phyloP scores from a whole-genome alignment of 352 stramenopile species.

The Pythium dissotocum region DNA sequence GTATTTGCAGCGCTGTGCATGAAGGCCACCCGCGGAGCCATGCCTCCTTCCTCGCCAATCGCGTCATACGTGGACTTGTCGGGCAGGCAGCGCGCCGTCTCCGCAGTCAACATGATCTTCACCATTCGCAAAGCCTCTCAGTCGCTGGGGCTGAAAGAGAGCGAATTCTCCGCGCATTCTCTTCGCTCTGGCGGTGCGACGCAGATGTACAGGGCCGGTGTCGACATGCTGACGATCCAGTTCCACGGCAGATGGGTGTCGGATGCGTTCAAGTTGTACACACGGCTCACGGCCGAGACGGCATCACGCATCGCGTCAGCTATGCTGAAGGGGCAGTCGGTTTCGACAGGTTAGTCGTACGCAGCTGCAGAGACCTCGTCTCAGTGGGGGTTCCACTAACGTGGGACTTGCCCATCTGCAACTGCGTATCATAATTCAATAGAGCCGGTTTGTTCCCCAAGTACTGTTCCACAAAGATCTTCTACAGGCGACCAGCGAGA shows the following conservation, averaged over 20 bases:
- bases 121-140: no score
- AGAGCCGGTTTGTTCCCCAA: not conserved
- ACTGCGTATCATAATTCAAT: not conserved
- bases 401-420: not conserved
- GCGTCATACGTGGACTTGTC: no score
- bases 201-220: constrained; percentile 5
- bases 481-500: not conserved
- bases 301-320: no score
- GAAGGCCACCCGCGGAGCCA: not conserved
- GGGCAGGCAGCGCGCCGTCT: no score
- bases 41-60: no score
- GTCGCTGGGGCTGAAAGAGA: no score
- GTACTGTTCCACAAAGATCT: no score
- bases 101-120: no score
- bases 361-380: not conserved
- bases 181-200: constrained; percentile 7
- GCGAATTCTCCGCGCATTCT: no score
- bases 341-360: not conserved
- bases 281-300: no score
- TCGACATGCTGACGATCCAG: constrained; percentile 7
- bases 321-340: no score
- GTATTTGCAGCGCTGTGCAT: constrained; percentile 4
- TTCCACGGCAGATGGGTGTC: constrained; percentile 35
- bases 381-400: not conserved
- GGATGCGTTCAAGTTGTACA: constrained; percentile 37